These are phyloP conservation scores for Neltuma alba DNA, from an alignment of 306 rosid genomes.

Conservation along the genomic window DNA sequence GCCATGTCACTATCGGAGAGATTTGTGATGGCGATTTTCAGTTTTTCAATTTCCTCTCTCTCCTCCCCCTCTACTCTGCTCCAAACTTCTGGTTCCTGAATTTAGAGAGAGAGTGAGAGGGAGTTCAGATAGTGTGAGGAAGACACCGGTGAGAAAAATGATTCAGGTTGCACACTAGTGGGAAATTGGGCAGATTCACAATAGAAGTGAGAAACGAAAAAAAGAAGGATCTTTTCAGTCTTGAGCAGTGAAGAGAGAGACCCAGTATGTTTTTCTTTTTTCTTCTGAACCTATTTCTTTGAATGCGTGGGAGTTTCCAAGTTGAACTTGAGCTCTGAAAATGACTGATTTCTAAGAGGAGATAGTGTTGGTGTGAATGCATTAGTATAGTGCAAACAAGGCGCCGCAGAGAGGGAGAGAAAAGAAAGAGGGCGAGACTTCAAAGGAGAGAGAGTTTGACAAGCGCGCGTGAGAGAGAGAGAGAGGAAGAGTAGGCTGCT, in stretches of 20 bases:
- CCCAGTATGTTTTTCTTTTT: not conserved
- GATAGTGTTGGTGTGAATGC: constrained; percentile 35
- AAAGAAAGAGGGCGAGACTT: not conserved
- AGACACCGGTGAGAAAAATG: not conserved
- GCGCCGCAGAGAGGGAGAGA: constrained; percentile 17
- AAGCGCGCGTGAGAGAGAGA: constrained; percentile 28
- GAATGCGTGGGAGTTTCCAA: not conserved
- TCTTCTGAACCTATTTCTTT: not conserved
- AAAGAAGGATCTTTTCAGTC: not conserved
- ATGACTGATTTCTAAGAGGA: constrained; percentile 14
- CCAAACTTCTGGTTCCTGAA: not conserved
- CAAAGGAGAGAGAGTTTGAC: not conserved
- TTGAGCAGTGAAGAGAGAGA: not conserved
- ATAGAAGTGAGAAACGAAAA: constrained; percentile 9
- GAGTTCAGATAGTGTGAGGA: not conserved
- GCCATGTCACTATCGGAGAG: constrained; percentile 76
- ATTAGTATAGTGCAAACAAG: constrained; percentile 32
- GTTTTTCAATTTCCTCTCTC: constrained; percentile 27
- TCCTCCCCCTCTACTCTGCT: not conserved
- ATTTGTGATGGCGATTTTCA: constrained; percentile 77
- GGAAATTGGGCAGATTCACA: not conserved
- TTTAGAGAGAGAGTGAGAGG: not conserved
- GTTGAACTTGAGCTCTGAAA: constrained; percentile 14
- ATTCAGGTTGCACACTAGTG: constrained; percentile 4
- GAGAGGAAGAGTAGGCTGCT: constrained; percentile 29